A percentile compares a stretch with the other conserved stretches of the same genome.
These are phyloP conservation scores for Grigorovia yakushimaensis DNA, from an alignment of 805 yeast genomes.

Conservation along the genomic window DNA sequence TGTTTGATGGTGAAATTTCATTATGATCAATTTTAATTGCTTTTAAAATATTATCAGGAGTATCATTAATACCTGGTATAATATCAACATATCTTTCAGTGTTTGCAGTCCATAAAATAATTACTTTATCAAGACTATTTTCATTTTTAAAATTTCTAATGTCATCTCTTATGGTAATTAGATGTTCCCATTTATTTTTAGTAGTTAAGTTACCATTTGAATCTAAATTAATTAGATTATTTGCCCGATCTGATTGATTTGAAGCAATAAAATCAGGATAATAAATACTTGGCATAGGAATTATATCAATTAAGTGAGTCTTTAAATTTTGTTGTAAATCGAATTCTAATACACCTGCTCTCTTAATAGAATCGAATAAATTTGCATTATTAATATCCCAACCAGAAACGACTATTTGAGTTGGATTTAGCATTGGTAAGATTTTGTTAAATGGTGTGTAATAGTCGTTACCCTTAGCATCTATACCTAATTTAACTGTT, in stretches of 20 bases:
- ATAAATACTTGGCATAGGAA: constrained; percentile 77
- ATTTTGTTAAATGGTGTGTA: constrained; percentile 87
- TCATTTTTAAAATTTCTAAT: constrained; percentile 64
- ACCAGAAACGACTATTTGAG: constrained; percentile 82
- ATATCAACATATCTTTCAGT: constrained; percentile 87
- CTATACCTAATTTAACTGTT: constrained; percentile 83
- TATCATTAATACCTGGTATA: constrained; percentile 74
- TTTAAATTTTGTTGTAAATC: constrained; percentile 71
- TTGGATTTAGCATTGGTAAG: constrained; percentile 83
- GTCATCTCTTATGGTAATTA: constrained; percentile 75
- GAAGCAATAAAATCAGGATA: constrained; percentile 96
- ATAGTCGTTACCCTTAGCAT: constrained; percentile 70
- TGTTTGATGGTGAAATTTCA: constrained; percentile 87
- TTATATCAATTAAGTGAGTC: constrained; percentile 48
- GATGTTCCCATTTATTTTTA: constrained; percentile 77
- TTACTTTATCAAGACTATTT: constrained; percentile 74
- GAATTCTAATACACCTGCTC: constrained; percentile 80
- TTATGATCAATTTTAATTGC: constrained; percentile 69
- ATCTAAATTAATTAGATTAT: constrained; percentile 55
- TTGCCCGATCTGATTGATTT: constrained; percentile 86
- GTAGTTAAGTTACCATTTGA: constrained; percentile 34
- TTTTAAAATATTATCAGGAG: constrained; percentile 65
- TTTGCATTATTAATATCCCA: constrained; percentile 83
- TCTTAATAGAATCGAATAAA: constrained; percentile 67
- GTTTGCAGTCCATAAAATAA: constrained; percentile 94